phyloP scores from a whole-genome alignment of 768 basidiomycete species.

The Termitomyces sp. region DNA sequence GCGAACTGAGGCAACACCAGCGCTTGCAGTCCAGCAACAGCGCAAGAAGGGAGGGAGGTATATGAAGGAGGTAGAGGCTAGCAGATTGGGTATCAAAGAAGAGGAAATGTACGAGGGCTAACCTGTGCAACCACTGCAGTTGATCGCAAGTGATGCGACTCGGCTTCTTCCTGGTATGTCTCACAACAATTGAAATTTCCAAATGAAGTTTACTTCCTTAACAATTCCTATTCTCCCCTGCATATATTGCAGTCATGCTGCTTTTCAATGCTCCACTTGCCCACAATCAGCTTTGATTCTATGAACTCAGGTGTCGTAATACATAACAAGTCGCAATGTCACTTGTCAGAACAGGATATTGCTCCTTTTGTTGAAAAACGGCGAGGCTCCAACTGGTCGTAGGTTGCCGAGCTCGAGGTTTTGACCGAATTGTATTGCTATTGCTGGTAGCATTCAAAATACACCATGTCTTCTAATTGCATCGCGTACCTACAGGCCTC shows the following conservation, averaged over 20 bases:
- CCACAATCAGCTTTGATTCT: neutral
- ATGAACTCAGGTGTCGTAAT: neutral
- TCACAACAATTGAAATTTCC: neutral
- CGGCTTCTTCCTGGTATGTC: slow-evolving; percentile 21
- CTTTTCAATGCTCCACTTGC: too few species aligned
- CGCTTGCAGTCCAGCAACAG: slow-evolving; percentile 37
- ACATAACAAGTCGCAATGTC: neutral
- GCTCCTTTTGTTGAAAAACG: neutral
- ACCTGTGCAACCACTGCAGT: slow-evolving; percentile 11
- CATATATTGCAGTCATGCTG: too few species aligned
- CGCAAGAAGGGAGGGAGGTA: slow-evolving; percentile 24
- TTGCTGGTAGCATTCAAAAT: neutral
- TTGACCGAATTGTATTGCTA: too few species aligned
- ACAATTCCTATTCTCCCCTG: too few species aligned
- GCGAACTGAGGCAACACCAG: slow-evolving; percentile 42
- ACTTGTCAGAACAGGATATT: neutral
- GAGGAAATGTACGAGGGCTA: slow-evolving; percentile 13
- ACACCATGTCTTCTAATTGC: neutral
- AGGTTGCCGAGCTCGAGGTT: too few species aligned
- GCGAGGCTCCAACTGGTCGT: neutral
- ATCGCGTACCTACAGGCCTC: too few species aligned
- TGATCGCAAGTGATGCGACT: slow-evolving; percentile 8
- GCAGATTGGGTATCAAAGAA: slow-evolving; percentile 37
- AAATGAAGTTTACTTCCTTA: neutral
- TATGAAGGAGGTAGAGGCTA: slow-evolving; percentile 17